A percentile compares a stretch with the other conserved stretches of the same genome.
phyloP scores from a whole-genome alignment of 768 basidiomycete species.

The Suillus luteus region DNA sequence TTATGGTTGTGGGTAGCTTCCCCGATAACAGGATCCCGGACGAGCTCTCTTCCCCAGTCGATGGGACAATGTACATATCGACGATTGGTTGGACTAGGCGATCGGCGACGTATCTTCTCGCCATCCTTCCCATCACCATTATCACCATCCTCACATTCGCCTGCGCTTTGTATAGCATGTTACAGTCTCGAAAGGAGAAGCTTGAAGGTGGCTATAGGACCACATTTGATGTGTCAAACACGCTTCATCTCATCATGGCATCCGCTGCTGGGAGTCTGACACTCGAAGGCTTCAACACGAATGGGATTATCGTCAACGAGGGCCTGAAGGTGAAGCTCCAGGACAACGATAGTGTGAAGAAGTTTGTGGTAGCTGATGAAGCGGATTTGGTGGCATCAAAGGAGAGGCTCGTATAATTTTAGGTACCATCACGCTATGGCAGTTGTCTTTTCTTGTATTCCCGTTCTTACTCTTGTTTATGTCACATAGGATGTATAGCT shows the following conservation, averaged over 20 bases:
- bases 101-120: slow-evolving; percentile 7
- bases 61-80: not conserved
- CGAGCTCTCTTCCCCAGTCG: not conserved
- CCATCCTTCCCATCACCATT: slow-evolving; percentile 1
- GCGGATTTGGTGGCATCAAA: no score
- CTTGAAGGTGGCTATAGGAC: no score
- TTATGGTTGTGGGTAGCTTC: slow-evolving; percentile 5
- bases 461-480: no score
- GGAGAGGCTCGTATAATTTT: no score
- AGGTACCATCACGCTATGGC: no score
- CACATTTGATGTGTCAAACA: slow-evolving; percentile 1
- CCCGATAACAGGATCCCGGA: not conserved
- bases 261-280: not conserved
- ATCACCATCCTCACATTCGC: slow-evolving; percentile 4
- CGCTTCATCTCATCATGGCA: not conserved
- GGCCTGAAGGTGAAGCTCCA: no score
- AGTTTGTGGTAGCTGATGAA: no score
- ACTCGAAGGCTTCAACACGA: not conserved
- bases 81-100: slow-evolving; percentile 10
- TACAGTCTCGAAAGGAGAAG: not conserved
- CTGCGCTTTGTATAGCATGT: slow-evolving; percentile 2
- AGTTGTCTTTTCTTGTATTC: no score
- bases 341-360: no score
- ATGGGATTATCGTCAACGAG: no score
- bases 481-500: no score